Evolutionary conservation across 2,329 filamentous ascomycete genomes (phyloP).

Genomic region (Didymosphaeria variabile): DNA sequence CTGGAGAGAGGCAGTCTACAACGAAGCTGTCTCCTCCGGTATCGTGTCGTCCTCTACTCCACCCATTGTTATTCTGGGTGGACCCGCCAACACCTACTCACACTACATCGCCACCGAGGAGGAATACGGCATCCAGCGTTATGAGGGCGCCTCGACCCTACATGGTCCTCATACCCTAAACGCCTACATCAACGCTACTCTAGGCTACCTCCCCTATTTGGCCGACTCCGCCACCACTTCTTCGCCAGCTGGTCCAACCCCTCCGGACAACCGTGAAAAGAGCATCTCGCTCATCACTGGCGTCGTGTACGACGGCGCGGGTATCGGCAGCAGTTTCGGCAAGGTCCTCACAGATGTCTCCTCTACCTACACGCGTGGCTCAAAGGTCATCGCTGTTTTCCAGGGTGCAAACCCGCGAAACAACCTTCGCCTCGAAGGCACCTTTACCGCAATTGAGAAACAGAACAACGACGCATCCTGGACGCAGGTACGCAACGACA

Average conservation of each 20-base stretch:
- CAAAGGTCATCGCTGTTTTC: conserved; percentile 73
- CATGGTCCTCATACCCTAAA: conserved; percentile 83
- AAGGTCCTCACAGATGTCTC: conserved; percentile 66
- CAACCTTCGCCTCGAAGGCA: conserved; percentile 79
- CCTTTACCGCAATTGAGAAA: conserved; percentile 79
- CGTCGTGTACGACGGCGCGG: conserved; percentile 77
- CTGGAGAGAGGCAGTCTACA: conserved; percentile 69
- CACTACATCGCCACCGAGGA: conserved; percentile 83
- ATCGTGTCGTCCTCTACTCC: conserved; percentile 27
- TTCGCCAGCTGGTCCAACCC: conserved; percentile 65
- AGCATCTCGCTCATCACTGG: conserved; percentile 82
- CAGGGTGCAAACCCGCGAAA: conserved; percentile 91
- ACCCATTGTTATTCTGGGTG: conserved; percentile 79
- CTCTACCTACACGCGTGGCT: conserved; percentile 67
- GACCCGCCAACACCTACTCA: conserved; percentile 89
- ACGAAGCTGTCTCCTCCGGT: conserved; percentile 31
- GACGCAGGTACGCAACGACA: conserved; percentile 74
- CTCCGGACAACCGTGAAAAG: conserved; percentile 80
- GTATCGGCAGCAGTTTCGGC: conserved; percentile 75
- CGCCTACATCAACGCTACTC: conserved; percentile 86
- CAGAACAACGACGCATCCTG: conserved; percentile 63
- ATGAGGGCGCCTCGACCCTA: conserved; percentile 93
- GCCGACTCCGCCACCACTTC: conserved; percentile 46
- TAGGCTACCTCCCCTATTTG: conserved; percentile 75
- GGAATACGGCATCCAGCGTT: conserved; percentile 85